Percentiles rank a stretch among this genome's conserved stretches.
Conservation (phyloP, 2,329 filamentous ascomycete genomes). For the Pestalotiopsis sp. region DNA sequence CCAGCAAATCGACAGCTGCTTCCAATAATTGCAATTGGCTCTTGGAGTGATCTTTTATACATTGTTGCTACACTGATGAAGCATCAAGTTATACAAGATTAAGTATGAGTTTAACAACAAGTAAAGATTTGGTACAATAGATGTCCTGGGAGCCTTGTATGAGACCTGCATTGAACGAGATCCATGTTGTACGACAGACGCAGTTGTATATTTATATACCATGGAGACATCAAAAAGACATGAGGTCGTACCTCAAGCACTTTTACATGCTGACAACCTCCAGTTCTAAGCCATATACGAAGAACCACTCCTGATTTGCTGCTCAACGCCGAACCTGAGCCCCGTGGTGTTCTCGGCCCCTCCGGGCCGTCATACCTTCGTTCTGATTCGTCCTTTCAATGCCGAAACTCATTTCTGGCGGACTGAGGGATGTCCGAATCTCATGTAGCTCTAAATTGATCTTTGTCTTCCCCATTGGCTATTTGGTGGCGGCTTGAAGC, state of each 20-base stretch:
- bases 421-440: neutral
- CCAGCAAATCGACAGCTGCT: conserved; percentile 33
- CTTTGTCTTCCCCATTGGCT: too few species aligned
- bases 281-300: neutral
- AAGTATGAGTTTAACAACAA: neutral
- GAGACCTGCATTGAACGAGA: neutral
- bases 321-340: conserved; percentile 7
- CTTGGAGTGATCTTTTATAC: conserved; percentile 19
- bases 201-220: conserved; percentile 1
- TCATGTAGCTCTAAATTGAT: neutral
- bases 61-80: conserved; percentile 14
- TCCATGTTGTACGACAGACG: conserved; percentile 1
- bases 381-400: conserved; percentile 3
- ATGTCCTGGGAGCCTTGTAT: neutral
- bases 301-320: conserved; percentile 5
- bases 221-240: neutral
- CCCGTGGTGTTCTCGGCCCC: neutral
- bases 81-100: neutral
- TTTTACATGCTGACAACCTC: neutral
- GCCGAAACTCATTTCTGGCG: neutral
- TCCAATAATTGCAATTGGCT: conserved; percentile 33
- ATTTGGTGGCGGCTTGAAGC: too few species aligned
- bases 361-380: neutral
- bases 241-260: neutral
- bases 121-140: neutral